Base-by-base conservation (phyloP, 2,329 filamentous ascomycete genomes). In the Aspergillus chevalieri region DNA sequence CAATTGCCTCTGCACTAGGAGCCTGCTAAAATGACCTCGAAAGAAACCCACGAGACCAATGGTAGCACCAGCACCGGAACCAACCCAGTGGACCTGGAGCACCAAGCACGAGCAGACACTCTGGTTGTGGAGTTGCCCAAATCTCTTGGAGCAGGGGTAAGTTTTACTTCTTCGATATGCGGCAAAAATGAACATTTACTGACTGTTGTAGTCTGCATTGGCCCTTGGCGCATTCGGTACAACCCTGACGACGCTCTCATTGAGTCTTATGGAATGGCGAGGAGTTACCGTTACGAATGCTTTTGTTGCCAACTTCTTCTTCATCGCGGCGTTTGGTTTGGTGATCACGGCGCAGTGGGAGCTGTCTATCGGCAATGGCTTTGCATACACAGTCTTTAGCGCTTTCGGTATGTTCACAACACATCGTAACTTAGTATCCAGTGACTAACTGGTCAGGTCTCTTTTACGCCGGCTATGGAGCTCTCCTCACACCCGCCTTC, bases 321-420 rank as follows among this genome's bases (percentile, higher is more conserved):
- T 78, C 52, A 65, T 73, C 3, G 70, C 70, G 3, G 76, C 73
- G 0, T 70, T 81, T 46, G 78, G 77, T 0, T 69, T 82, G 52
- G 66, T 81, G 0, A 65, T 82, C 1, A 75, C 77, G 0, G 78
- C 79, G 4, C 77, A 81, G 55, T 81, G 78, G 78, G 77, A 80
- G 56, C 59, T 81, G 0, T 71, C 75, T 0, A 64, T 73, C 9
- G 78, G 78, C 0, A 80, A 81, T 47, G 74, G 72, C 0, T 79
- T 78, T 48, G 70, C 70, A 0, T 81, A 81, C 49, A 80, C 77
- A 0, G 75, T 79, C 0, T 71, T 80, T 33, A 75, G 74, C 51
- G 78, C 77, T 6, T 81, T 81, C 51, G 77, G 78, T 73, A 52
- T 43, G 62, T 51, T 3, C 12, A 7, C 15, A 36, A n/a, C 3